phyloP scores from a whole-genome alignment of 2,329 filamentous ascomycete genomes.

The Calonectria pauciramosa region DNA sequence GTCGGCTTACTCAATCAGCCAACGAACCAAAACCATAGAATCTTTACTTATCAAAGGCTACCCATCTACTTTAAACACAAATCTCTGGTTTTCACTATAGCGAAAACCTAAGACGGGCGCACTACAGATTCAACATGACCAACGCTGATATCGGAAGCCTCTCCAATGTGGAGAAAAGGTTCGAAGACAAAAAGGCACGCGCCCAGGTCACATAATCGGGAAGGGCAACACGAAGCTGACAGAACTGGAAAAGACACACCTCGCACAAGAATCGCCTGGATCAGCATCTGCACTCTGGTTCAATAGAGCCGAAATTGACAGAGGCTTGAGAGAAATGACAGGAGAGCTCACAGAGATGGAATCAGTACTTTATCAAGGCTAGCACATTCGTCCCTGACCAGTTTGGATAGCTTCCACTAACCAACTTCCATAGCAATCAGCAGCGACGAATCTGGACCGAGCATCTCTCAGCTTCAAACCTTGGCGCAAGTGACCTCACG shows the following conservation, averaged over 20 bases:
- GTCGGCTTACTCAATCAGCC: background rate
- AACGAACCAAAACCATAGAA: background rate
- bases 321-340: background rate
- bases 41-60: too few relatives aligned
- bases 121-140: background rate
- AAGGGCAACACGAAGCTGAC: background rate
- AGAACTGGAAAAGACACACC: background rate
- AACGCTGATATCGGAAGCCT: background rate
- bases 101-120: background rate
- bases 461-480: background rate
- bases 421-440: background rate
- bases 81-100: background rate
- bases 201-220: background rate
- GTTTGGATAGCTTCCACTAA: background rate
- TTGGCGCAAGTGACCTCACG: background rate
- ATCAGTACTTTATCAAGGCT: background rate
- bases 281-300: background rate
- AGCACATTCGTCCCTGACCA: background rate
- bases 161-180: background rate
- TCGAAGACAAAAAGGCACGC: background rate
- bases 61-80: rapidly evolving
- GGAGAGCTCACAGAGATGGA: background rate
- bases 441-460: background rate
- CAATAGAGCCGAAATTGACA: background rate
- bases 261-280: background rate